These are phyloP conservation scores for Naematelia encephala DNA, from an alignment of 768 basidiomycete species.

Conservation along the genomic window DNA sequence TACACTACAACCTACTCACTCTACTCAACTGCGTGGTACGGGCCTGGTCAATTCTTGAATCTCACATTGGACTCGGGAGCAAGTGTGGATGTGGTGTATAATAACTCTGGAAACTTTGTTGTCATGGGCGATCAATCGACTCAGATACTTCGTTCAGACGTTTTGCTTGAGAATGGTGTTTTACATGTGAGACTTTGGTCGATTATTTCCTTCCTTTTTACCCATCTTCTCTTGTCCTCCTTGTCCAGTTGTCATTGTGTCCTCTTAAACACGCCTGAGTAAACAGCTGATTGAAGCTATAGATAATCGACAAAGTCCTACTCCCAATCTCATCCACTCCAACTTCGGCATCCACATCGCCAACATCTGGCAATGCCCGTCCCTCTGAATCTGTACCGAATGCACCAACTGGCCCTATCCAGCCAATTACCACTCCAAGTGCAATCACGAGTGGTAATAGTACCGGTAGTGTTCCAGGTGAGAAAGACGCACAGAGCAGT, in stretches of 20 bases:
- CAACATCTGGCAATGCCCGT: neutral
- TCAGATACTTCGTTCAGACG: conserved; percentile 32
- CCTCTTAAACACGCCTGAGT: neutral
- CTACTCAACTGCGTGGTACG: conserved; percentile 29
- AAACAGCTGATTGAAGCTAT: neutral
- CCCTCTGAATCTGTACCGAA: too few species aligned
- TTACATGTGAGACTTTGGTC: conserved; percentile 42
- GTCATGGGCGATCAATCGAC: conserved; percentile 16
- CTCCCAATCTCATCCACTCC: conserved; percentile 3
- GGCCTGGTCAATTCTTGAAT: conserved; percentile 4
- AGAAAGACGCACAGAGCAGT: neutral
- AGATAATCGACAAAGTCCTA: conserved; percentile 34
- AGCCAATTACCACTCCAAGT: too few species aligned
- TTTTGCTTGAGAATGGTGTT: conserved; percentile 39
- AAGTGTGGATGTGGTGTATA: conserved; percentile 12
- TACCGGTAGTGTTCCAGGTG: neutral
- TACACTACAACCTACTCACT: conserved; percentile 33
- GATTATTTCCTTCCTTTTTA: neutral
- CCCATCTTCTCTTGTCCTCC: neutral
- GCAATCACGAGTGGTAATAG: too few species aligned
- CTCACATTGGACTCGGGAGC: conserved; percentile 23
- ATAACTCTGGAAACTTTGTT: conserved; percentile 16
- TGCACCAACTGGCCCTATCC: too few species aligned
- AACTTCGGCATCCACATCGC: conserved; percentile 12
- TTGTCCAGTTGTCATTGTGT: neutral